Conservation (phyloP, 345 rosid species). For the Trapa bicornis region DNA sequence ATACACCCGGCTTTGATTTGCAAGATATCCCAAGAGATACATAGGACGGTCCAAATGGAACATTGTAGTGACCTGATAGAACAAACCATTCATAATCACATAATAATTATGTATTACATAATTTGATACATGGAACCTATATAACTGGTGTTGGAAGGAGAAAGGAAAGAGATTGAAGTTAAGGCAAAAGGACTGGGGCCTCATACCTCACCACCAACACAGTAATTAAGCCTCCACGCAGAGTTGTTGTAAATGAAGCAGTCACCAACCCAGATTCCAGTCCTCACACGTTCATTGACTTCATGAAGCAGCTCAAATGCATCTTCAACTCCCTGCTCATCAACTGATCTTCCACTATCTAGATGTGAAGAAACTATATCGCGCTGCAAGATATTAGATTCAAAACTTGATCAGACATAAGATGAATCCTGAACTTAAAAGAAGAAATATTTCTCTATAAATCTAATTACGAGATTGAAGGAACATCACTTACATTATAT, state of each 20-base stretch:
- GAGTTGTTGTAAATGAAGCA: conserved; percentile 98
- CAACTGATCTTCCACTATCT: conserved; percentile 80
- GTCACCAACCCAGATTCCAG: conserved; percentile 99
- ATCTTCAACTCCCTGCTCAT: conserved; percentile 98
- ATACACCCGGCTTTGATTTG: conserved; percentile 93
- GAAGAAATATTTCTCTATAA: neutral
- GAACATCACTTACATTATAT: conserved; percentile 51
- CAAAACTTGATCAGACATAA: neutral
- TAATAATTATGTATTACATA: neutral
- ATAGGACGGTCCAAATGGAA: conserved; percentile 98
- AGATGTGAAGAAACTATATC: conserved; percentile 78
- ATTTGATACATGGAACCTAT: neutral
- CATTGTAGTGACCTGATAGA: conserved; percentile 83
- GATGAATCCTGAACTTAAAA: neutral
- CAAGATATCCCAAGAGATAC: conserved; percentile 97
- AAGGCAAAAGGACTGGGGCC: conserved; percentile 6
- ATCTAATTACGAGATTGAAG: neutral
- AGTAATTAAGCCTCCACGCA: conserved; percentile 95
- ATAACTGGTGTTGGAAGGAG: neutral
- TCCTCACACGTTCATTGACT: conserved; percentile 93
- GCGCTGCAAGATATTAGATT: conserved; percentile 38
- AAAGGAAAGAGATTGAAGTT: conserved; percentile 3
- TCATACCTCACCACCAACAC: conserved; percentile 99
- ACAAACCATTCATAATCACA: neutral
- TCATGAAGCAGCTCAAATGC: conserved; percentile 99